phyloP scores from a whole-genome alignment of 495 filamentous ascomycete genomes.

The Oleoguttula mirabilis region DNA sequence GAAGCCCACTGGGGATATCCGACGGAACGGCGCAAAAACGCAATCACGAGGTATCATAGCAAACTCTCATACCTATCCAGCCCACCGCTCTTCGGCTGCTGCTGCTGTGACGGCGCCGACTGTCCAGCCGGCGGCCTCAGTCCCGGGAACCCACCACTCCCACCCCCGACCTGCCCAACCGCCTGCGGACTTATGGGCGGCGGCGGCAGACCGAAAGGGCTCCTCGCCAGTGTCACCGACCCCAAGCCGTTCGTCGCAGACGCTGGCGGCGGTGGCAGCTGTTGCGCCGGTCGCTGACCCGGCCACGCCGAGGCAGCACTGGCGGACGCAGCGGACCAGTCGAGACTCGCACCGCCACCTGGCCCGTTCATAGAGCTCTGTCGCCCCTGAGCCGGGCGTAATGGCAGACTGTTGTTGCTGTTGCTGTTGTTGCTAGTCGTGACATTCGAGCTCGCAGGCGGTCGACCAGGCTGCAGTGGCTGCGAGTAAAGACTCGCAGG shows the following conservation, averaged over 20 bases:
- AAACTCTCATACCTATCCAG: slow-evolving; percentile 25
- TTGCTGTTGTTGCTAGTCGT: too few species aligned
- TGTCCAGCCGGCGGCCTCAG: neutral
- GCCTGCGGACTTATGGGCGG: slow-evolving; percentile 16
- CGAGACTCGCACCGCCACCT: slow-evolving; percentile 4
- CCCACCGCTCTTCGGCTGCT: slow-evolving; percentile 11
- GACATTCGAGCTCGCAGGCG: neutral
- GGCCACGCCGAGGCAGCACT: too few species aligned
- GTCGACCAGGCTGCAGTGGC: slow-evolving; percentile 19
- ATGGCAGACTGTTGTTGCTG: too few species aligned
- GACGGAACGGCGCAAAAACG: too few species aligned
- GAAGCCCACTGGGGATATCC: too few species aligned
- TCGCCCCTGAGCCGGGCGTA: too few species aligned
- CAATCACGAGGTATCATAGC: too few species aligned
- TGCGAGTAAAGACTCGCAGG: slow-evolving; percentile 16
- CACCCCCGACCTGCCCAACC: neutral
- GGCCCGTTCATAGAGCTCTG: neutral
- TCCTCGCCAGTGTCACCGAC: slow-evolving; percentile 1
- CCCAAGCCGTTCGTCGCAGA: slow-evolving; percentile 1
- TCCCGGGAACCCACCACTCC: neutral
- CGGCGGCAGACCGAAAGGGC: slow-evolving; percentile 15
- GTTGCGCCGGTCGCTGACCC: too few species aligned
- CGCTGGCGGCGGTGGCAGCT: neutral
- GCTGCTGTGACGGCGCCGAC: neutral
- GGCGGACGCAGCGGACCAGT: slow-evolving; percentile 20